Conservation (phyloP, 768 basidiomycete genomes). For the Tylopilus plumbeoviolaceoides region DNA sequence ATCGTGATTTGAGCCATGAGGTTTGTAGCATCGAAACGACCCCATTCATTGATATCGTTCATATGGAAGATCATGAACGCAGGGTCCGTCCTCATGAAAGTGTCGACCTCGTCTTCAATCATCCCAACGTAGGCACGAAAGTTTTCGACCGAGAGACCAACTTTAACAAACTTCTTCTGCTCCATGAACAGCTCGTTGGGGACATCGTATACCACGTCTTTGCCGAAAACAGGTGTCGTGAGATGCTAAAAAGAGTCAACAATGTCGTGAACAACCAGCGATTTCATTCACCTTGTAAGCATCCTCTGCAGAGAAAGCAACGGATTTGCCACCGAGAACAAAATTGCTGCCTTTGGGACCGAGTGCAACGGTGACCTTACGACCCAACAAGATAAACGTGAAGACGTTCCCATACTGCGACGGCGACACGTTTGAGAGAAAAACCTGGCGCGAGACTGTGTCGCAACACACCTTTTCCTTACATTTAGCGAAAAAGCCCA, state of each 20-base stretch:
- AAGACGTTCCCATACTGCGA: constrained; percentile 93
- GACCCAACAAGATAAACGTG: constrained; percentile 88
- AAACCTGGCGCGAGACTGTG: background rate
- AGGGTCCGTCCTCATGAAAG: constrained; percentile 65
- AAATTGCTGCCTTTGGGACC: constrained; percentile 93
- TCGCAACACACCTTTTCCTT: constrained; percentile 64
- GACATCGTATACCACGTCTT: constrained; percentile 95
- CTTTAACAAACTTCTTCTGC: constrained; percentile 97
- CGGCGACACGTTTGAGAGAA: background rate
- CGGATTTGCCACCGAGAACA: constrained; percentile 89
- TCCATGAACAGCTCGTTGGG: constrained; percentile 98
- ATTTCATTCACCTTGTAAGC: constrained; percentile 72
- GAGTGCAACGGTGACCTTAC: constrained; percentile 85
- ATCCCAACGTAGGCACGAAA: constrained; percentile 80
- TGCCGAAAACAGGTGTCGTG: constrained; percentile 94
- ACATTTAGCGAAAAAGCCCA: constrained; percentile 79
- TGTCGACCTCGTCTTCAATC: constrained; percentile 71
- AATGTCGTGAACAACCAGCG: background rate
- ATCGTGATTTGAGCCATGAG: constrained; percentile 87
- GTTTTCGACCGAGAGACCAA: constrained; percentile 89
- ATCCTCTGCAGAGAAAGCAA: constrained; percentile 91
- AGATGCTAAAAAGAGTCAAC: constrained; percentile 53
- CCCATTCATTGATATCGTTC: constrained; percentile 74
- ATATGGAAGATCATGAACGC: constrained; percentile 59
- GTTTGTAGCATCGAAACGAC: constrained; percentile 67